Percentiles rank a stretch among this genome's conserved stretches.
Evolutionary conservation across 202 grass and related monocot genomes (phyloP).

Genomic region (Dendrocalamus latiflorus): DNA sequence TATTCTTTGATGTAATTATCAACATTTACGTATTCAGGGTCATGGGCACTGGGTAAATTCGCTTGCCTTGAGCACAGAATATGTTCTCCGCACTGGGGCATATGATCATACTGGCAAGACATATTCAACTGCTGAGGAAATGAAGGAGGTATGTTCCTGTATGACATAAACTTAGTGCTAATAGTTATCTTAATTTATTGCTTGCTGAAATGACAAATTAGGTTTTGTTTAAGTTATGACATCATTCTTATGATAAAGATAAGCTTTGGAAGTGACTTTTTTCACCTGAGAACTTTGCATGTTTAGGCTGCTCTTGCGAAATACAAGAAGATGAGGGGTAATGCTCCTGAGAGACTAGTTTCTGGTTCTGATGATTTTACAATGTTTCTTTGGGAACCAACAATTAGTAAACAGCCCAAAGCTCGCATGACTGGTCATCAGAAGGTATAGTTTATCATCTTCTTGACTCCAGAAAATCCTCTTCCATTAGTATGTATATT

Average conservation of each 20-base stretch:
- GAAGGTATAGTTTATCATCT: conserved; percentile 53
- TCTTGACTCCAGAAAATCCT: background rate
- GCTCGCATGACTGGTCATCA: conserved; percentile 96
- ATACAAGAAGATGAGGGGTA: conserved; percentile 85
- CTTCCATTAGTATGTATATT: background rate
- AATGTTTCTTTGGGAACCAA: conserved; percentile 95
- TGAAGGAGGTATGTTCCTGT: conserved; percentile 68
- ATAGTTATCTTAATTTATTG: background rate
- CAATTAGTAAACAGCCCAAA: conserved; percentile 72
- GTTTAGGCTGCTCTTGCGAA: conserved; percentile 65
- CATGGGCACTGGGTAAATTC: conserved; percentile 99
- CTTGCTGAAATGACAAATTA: background rate
- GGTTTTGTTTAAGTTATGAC: conserved; percentile 3
- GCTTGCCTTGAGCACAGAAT: conserved; percentile 89
- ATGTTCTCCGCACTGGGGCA: conserved; percentile 84
- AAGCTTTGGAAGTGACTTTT: background rate
- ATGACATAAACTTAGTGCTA: background rate
- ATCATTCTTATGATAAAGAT: background rate
- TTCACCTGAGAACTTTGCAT: conserved; percentile 8
- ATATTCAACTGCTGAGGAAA: conserved; percentile 72
- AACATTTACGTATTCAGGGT: conserved; percentile 48
- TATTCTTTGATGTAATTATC: conserved; percentile 1
- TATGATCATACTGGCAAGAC: conserved; percentile 85
- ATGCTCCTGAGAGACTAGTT: conserved; percentile 82
- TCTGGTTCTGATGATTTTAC: conserved; percentile 98